Base-by-base conservation (phyloP, 768 basidiomycete species). In the Fistulinella prunicolor region DNA sequence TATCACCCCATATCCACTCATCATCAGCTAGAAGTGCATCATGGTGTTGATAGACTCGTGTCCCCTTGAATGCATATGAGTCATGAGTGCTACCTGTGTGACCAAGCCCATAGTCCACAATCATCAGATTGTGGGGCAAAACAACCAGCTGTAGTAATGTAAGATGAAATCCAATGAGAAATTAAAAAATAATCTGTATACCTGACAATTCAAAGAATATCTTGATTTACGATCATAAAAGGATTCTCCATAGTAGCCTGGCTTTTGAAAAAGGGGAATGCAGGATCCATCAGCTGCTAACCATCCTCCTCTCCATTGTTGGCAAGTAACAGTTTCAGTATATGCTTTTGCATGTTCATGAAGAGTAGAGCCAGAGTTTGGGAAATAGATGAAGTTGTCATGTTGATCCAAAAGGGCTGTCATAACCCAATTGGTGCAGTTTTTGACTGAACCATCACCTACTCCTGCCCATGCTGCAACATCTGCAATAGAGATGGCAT, bases 151-250 rank as follows among this genome's bases (percentile, higher is more conserved):
- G 10, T 6, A 28, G 6, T 28, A 28, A 28, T 6, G 26, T 28
- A 28, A 28, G 10, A 28, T 28, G 10, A 28, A 28, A 10, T 28
- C 6, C 10, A 28, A 28, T 6, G 10, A n/a, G n/a, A n/a, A n/a
- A n/a, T n/a, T n/a, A n/a, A n/a, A n/a, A n/a, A n/a, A n/a, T n/a
- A n/a, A n/a, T n/a, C n/a, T n/a, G n/a, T 28, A 19, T 40, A 62
- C 61, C 42, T 60, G 54, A 21, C 39, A 51, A 48, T 62, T 52
- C 10, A 57, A 21, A 3, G 52, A 63, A 38, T 62, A 62, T 8
- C 54, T 54, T 9, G 49, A 51, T 30, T 55, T 53, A 8, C 43
- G 40, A 20, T 63, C 55, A 57, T 51, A 62, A 2, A 45, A 56
- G 4, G 44, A 43, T 14, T 53, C 30, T 3, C 51, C 47, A 49